phyloP scores from a whole-genome alignment of 2,329 filamentous ascomycete genomes.

The Hypoxylon sp. region DNA sequence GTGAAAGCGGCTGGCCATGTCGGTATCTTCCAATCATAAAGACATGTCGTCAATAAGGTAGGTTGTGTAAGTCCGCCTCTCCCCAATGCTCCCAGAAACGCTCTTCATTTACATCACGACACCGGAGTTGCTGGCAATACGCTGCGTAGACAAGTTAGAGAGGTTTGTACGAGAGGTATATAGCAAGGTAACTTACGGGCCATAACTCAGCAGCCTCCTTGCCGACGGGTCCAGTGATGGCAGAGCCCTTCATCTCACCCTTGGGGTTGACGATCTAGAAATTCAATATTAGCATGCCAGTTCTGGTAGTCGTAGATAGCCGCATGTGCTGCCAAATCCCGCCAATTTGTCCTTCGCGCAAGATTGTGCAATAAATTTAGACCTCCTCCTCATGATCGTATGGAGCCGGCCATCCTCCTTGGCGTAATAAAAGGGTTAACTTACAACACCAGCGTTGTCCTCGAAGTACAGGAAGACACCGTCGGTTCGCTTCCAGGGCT shows the following conservation, averaged over 20 bases:
- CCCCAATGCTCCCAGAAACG: slow-evolving; percentile 47
- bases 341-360: no score
- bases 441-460: slow-evolving; percentile 99
- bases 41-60: slow-evolving; percentile 48
- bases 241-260: slow-evolving; percentile 99
- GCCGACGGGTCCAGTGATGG: slow-evolving; percentile 98
- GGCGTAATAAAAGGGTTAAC: slow-evolving; percentile 58
- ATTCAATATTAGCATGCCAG: slow-evolving; percentile 55
- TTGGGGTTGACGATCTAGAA: slow-evolving; percentile 98
- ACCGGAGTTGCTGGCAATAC: slow-evolving; percentile 99
- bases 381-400: not conserved
- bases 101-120: slow-evolving; percentile 92
- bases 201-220: slow-evolving; percentile 99
- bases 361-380: not conserved
- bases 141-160: slow-evolving; percentile 67
- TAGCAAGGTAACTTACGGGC: slow-evolving; percentile 77
- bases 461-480: slow-evolving; percentile 99
- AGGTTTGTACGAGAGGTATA: not conserved
- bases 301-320: slow-evolving; percentile 20
- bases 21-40: slow-evolving; percentile 50
- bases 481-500: slow-evolving; percentile 99
- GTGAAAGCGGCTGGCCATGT: slow-evolving; percentile 48
- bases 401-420: not conserved
- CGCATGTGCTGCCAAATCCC: not conserved
- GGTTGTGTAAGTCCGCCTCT: slow-evolving; percentile 42